Evolutionary conservation across 345 rosid genomes (phyloP).

Genomic region (Sonneratia alba): DNA sequence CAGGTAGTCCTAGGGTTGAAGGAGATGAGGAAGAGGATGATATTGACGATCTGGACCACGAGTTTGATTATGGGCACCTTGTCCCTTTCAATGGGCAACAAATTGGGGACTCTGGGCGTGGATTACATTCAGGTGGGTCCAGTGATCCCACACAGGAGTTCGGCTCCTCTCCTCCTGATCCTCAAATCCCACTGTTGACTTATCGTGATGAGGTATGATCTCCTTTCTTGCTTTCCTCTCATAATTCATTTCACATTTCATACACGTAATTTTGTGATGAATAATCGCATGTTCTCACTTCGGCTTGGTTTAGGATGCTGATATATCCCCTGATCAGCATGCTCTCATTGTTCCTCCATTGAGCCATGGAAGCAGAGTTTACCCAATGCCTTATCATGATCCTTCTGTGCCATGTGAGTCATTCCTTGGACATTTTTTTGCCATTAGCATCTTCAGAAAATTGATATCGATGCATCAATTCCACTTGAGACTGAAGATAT

Average conservation of each 20-base stretch:
- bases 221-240: neutral
- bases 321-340: slow-evolving; percentile 62
- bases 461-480: too few species aligned
- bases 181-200: slow-evolving; percentile 59
- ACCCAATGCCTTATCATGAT: slow-evolving; percentile 47
- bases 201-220: slow-evolving; percentile 53
- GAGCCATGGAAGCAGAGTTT: slow-evolving; percentile 38
- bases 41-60: slow-evolving; percentile 51
- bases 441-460: neutral
- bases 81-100: slow-evolving; percentile 53
- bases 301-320: slow-evolving; percentile 40
- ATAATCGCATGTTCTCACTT: neutral
- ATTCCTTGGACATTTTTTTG: neutral
- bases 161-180: slow-evolving; percentile 41
- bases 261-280: neutral
- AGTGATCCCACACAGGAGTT: slow-evolving; percentile 47
- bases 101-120: slow-evolving; percentile 47
- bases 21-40: slow-evolving; percentile 75
- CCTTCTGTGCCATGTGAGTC: slow-evolving; percentile 42
- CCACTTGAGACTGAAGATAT: too few species aligned
- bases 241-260: neutral
- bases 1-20: slow-evolving; percentile 56
- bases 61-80: slow-evolving; percentile 37
- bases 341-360: slow-evolving; percentile 71
- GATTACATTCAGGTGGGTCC: slow-evolving; percentile 20